These are phyloP conservation scores for Pluteus cervinus DNA, from an alignment of 768 basidiomycete genomes.

Conservation along the genomic window DNA sequence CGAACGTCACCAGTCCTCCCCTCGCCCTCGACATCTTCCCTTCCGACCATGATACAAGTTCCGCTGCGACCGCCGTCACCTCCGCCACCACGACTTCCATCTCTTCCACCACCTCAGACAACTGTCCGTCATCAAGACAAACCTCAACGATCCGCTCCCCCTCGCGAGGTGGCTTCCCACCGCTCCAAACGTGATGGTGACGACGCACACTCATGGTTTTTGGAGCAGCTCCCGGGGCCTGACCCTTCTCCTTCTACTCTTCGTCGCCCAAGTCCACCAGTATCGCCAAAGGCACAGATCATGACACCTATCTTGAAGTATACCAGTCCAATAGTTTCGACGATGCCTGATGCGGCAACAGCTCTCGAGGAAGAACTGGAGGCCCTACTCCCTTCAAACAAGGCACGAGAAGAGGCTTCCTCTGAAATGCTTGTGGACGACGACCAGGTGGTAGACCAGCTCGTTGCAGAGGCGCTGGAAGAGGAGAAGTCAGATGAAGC, in stretches of 20 bases:
- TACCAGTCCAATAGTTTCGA: not conserved
- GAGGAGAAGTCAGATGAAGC: conserved; percentile 15
- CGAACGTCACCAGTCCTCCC: conserved; percentile 7
- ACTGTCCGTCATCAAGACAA: too few species aligned
- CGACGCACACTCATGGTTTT: conserved; percentile 50
- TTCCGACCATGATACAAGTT: conserved; percentile 9
- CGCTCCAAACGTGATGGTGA: conserved; percentile 6
- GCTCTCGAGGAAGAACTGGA: conserved; percentile 43
- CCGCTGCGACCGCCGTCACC: conserved; percentile 3
- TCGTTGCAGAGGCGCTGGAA: conserved; percentile 36
- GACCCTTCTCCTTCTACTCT: conserved; percentile 24
- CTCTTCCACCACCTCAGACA: too few species aligned
- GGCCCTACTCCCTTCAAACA: conserved; percentile 26
- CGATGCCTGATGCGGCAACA: conserved; percentile 14
- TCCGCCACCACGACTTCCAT: too few species aligned
- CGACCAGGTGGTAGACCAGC: conserved; percentile 35
- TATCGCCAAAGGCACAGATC: conserved; percentile 19
- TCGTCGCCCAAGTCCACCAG: conserved; percentile 20
- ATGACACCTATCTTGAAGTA: too few species aligned
- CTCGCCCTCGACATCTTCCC: conserved; percentile 4
- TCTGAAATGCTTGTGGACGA: conserved; percentile 39
- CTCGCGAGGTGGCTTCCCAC: conserved; percentile 5
- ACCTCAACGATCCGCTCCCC: too few species aligned
- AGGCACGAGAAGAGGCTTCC: conserved; percentile 25
- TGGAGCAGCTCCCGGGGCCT: conserved; percentile 48